Percentiles rank a stretch among this genome's conserved stretches.
phyloP scores from a whole-genome alignment of 805 yeast genomes.

The Wickerhamiella allomyrinae region DNA sequence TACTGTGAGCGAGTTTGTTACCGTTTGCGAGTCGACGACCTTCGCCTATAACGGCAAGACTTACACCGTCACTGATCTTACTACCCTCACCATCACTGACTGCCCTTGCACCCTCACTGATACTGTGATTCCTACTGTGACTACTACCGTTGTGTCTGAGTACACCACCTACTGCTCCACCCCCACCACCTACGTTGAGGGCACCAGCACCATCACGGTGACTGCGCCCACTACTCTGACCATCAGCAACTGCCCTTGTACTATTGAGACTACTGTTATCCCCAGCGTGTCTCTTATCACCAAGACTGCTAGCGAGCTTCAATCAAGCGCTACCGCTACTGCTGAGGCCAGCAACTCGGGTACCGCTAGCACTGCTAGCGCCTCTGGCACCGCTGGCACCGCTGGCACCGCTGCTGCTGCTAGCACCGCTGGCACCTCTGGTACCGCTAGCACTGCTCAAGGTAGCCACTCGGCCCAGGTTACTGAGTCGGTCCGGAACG shows the following conservation, averaged over 20 bases:
- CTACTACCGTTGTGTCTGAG: background rate
- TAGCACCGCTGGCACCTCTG: too few species aligned
- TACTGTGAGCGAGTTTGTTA: background rate
- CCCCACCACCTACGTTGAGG: conserved; percentile 12
- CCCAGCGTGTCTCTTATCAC: background rate
- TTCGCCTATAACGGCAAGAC: conserved; percentile 52
- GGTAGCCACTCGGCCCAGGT: too few species aligned
- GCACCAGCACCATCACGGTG: conserved; percentile 1
- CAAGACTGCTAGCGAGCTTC: background rate
- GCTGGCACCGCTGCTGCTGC: too few species aligned
- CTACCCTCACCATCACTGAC: conserved; percentile 65
- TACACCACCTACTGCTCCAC: conserved; percentile 3
- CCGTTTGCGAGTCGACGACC: conserved; percentile 46
- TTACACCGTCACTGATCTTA: conserved; percentile 61
- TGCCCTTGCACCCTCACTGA: conserved; percentile 10
- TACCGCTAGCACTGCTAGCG: background rate
- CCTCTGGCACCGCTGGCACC: too few species aligned
- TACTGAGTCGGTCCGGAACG: too few species aligned
- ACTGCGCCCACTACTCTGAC: conserved; percentile 23
- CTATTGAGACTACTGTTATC: conserved; percentile 1
- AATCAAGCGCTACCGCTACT: too few species aligned
- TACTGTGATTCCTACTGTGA: background rate
- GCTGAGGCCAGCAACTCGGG: background rate
- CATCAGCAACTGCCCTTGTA: conserved; percentile 14
- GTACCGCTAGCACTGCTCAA: background rate